phyloP scores from a whole-genome alignment of 345 rosid genomes.

The Murraya paniculata region DNA sequence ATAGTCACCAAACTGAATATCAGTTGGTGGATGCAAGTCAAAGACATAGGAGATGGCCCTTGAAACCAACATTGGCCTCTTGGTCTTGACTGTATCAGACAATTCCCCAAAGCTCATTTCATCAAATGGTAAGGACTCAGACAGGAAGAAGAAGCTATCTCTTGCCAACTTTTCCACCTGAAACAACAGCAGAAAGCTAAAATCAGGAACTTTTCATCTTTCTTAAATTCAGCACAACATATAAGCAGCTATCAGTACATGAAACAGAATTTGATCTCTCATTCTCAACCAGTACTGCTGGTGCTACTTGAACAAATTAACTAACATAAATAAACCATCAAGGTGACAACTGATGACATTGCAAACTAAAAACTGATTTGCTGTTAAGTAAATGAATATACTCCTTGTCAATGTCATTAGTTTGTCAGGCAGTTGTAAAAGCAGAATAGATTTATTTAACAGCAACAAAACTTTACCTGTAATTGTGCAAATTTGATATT shows the following conservation, averaged over 20 bases:
- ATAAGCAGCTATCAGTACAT: background rate
- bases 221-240: background rate
- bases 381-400: background rate
- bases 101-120: conserved; percentile 63
- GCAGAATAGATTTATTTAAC: background rate
- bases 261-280: background rate
- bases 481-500: conserved; percentile 68
- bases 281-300: background rate
- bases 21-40: conserved; percentile 53
- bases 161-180: conserved; percentile 81
- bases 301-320: background rate
- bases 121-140: conserved; percentile 63
- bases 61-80: conserved; percentile 56
- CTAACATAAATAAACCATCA: background rate
- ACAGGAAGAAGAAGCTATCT: conserved; percentile 81
- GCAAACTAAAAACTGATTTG: background rate
- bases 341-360: background rate
- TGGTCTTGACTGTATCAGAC: conserved; percentile 27
- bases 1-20: conserved; percentile 52
- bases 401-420: background rate
- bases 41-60: conserved; percentile 73
- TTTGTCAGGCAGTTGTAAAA: background rate
- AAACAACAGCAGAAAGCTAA: background rate
- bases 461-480: conserved; percentile 46
- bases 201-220: background rate